Percentiles rank a stretch among this genome's conserved stretches.
Conservation (phyloP, 2,329 filamentous ascomycete genomes). For the Apiospora sp. region DNA sequence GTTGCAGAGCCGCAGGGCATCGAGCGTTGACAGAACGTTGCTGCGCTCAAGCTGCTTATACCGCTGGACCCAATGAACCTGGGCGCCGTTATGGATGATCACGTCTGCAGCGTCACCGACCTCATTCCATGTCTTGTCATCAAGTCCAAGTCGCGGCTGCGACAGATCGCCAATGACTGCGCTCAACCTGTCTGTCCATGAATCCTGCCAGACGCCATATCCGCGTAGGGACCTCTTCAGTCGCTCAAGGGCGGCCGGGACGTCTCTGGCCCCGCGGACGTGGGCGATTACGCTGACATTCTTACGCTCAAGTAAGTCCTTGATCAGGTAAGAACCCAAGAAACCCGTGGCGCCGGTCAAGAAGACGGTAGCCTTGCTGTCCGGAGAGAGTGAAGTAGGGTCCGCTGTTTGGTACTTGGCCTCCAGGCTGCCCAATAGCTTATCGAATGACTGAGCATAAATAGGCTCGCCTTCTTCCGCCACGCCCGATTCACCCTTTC, state of each 20-base stretch:
- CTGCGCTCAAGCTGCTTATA: conserved; percentile 74
- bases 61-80: conserved; percentile 81
- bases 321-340: conserved; percentile 81
- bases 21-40: conserved; percentile 85
- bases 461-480: conserved; percentile 49
- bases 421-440: conserved; percentile 51
- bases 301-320: conserved; percentile 73
- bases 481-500: conserved; percentile 35
- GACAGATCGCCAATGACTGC: conserved; percentile 78
- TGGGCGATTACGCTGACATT: conserved; percentile 74
- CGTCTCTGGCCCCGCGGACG: conserved; percentile 72
- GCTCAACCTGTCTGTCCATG: conserved; percentile 71
- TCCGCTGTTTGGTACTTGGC: conserved; percentile 46
- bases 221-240: conserved; percentile 73
- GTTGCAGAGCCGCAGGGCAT: conserved; percentile 78
- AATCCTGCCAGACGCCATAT: conserved; percentile 80
- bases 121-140: conserved; percentile 68
- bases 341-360: conserved; percentile 92
- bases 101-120: conserved; percentile 74
- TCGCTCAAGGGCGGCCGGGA: conserved; percentile 67
- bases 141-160: conserved; percentile 77
- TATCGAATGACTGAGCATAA: conserved; percentile 59
- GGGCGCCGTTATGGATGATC: conserved; percentile 83
- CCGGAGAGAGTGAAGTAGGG: conserved; percentile 28
- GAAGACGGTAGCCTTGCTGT: conserved; percentile 66